phyloP scores from a whole-genome alignment of 306 rosid species.

The Inga oerstediana region DNA sequence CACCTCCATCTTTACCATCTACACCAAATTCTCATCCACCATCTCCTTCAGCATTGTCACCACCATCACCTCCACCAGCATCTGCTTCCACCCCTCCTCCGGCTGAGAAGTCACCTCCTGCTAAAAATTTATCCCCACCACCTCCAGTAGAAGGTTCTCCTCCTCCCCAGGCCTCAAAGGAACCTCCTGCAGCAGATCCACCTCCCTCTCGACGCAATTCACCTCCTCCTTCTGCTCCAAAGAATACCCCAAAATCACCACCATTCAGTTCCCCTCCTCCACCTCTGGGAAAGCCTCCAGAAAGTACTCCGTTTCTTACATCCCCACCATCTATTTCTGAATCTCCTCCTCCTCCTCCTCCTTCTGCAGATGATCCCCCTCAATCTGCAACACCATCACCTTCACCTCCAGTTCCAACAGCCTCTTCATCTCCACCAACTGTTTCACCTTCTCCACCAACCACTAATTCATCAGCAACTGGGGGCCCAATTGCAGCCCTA shows the following conservation, averaged over 20 bases:
- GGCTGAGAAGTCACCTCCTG: conserved; percentile 45
- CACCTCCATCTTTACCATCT: conserved; percentile 31
- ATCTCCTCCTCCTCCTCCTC: conserved; percentile 45
- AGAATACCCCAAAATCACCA: conserved; percentile 53
- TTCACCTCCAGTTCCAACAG: conserved; percentile 58
- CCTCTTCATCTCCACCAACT: conserved; percentile 55
- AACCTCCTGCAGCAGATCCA: conserved; percentile 51
- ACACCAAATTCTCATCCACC: conserved; percentile 48
- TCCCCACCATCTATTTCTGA: conserved; percentile 60
- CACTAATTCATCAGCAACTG: conserved; percentile 43
- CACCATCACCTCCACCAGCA: conserved; percentile 35
- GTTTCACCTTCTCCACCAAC: conserved; percentile 48
- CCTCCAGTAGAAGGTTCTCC: conserved; percentile 48
- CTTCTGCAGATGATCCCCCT: conserved; percentile 39
- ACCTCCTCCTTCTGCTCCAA: conserved; percentile 44
- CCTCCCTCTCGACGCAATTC: conserved; percentile 50
- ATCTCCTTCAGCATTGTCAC: conserved; percentile 39
- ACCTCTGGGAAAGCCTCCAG: conserved; percentile 47
- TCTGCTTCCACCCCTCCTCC: conserved; percentile 49
- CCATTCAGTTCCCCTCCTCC: conserved; percentile 56
- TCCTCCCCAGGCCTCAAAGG: conserved; percentile 56
- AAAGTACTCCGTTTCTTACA: conserved; percentile 44
- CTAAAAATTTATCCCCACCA: conserved; percentile 56
- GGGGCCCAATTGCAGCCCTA: conserved; percentile 31
- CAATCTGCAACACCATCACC: conserved; percentile 54